These are phyloP conservation scores for Noccaea bulbosa DNA, from an alignment of 345 rosid genomes.

Conservation along the genomic window DNA sequence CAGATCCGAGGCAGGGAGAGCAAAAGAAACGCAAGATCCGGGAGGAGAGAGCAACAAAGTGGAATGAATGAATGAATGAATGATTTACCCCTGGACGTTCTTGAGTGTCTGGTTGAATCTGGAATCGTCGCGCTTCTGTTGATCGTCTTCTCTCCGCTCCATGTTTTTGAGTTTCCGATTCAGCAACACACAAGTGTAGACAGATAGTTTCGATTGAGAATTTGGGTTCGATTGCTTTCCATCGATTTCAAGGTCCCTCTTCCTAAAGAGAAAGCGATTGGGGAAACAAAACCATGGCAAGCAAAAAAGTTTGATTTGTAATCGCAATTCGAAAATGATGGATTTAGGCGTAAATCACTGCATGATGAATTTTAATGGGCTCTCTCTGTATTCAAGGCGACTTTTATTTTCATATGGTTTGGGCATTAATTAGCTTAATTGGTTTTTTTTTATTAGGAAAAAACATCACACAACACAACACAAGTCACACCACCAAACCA, in stretches of 20 bases:
- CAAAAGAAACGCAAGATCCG: slow-evolving; percentile 21
- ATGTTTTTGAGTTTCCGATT: slow-evolving; percentile 13
- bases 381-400: too few relatives aligned
- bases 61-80: neutral
- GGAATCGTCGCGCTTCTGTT: slow-evolving; percentile 63
- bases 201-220: slow-evolving; percentile 7
- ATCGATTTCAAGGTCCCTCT: slow-evolving; percentile 30
- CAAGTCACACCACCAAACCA: too few relatives aligned
- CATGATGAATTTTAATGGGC: neutral
- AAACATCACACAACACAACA: too few relatives aligned
- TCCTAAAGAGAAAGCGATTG: slow-evolving; percentile 1
- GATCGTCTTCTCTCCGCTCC: slow-evolving; percentile 46
- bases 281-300: neutral
- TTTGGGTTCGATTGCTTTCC: slow-evolving; percentile 32
- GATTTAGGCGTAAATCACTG: slow-evolving; percentile 9
- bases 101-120: slow-evolving; percentile 90
- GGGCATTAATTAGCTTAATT: neutral
- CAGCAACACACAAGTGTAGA: slow-evolving; percentile 12
- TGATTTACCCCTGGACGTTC: slow-evolving; percentile 79
- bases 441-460: neutral
- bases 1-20: slow-evolving; percentile 7
- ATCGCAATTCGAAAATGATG: slow-evolving; percentile 21
- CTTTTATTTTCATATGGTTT: neutral
- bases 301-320: slow-evolving; percentile 9
- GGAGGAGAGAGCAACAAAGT: neutral